Evolutionary conservation across 208 protist species (phyloP).

Genomic region (Crithidia acanthocephali): DNA sequence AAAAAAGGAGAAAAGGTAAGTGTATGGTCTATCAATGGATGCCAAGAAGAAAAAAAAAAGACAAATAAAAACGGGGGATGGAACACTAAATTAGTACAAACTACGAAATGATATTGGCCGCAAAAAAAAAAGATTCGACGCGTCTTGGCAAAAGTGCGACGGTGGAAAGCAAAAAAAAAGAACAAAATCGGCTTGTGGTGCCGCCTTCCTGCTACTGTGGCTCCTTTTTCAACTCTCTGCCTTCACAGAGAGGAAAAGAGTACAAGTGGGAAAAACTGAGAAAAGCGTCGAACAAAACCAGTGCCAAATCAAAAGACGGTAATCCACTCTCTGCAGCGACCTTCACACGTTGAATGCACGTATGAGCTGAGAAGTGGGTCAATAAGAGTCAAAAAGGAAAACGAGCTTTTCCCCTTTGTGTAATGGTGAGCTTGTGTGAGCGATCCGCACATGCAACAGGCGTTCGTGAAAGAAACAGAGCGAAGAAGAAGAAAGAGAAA

Average conservation of each 20-base stretch:
- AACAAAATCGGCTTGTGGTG: conserved; percentile 2
- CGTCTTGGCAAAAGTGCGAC: too few species aligned
- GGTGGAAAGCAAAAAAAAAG: too few species aligned
- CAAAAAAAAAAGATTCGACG: conserved; percentile 11
- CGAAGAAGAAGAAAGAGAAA: background rate
- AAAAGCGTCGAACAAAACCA: background rate
- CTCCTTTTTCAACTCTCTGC: too few species aligned
- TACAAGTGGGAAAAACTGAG: too few species aligned
- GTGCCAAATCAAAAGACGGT: too few species aligned
- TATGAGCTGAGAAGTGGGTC: background rate
- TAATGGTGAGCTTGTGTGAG: too few species aligned
- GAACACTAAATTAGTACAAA: background rate
- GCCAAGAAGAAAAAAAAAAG: background rate
- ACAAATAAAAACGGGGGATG: background rate
- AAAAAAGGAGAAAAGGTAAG: background rate
- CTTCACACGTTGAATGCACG: background rate
- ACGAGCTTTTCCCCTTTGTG: too few species aligned
- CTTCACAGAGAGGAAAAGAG: too few species aligned
- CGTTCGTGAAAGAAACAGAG: too few species aligned
- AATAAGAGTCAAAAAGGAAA: background rate
- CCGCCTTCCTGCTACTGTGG: background rate
- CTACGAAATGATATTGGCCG: too few species aligned
- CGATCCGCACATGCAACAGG: too few species aligned
- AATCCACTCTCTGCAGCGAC: background rate
- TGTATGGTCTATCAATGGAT: background rate